Percentiles rank a stretch among this genome's conserved stretches.
Evolutionary conservation across 2,329 filamentous ascomycete genomes (phyloP).

Genomic region (Diaporthe vexans): DNA sequence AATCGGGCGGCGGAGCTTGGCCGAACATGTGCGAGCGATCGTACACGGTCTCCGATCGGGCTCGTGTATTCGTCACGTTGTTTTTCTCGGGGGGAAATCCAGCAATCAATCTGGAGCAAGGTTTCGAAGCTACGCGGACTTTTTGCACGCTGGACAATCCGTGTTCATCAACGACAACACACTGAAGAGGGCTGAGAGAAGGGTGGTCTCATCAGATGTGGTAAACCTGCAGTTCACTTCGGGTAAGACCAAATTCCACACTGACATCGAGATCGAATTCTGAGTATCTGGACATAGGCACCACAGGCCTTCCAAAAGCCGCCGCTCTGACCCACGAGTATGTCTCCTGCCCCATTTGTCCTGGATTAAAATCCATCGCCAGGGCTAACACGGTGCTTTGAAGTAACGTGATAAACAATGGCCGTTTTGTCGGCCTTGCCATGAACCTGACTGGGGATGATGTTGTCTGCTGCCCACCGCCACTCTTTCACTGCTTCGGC

Average conservation of each 20-base stretch:
- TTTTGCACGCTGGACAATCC: background rate
- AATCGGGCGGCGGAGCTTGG: background rate
- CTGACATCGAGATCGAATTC: background rate
- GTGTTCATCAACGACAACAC: background rate
- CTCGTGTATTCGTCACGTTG: background rate
- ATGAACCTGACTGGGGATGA: slow-evolving; percentile 75
- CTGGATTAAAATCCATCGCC: background rate
- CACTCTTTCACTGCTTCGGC: slow-evolving; percentile 80
- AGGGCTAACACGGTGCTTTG: background rate
- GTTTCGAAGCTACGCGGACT: background rate
- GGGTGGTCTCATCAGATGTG: background rate
- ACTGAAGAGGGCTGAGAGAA: background rate
- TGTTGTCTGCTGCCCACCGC: slow-evolving; percentile 74
- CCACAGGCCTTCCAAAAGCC: background rate
- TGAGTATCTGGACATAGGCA: background rate
- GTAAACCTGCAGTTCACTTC: slow-evolving; percentile 14
- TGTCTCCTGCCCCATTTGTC: background rate
- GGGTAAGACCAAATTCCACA: background rate
- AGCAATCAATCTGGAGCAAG: too few relatives aligned
- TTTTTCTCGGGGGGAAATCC: too few relatives aligned
- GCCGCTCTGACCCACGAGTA: background rate
- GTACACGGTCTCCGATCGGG: background rate
- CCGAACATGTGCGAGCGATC: background rate
- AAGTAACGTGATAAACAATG: background rate
- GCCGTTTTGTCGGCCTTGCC: slow-evolving; percentile 66